Evolutionary conservation across 495 filamentous ascomycete genomes (phyloP).

Genomic region (Lophiotrema nucula): DNA sequence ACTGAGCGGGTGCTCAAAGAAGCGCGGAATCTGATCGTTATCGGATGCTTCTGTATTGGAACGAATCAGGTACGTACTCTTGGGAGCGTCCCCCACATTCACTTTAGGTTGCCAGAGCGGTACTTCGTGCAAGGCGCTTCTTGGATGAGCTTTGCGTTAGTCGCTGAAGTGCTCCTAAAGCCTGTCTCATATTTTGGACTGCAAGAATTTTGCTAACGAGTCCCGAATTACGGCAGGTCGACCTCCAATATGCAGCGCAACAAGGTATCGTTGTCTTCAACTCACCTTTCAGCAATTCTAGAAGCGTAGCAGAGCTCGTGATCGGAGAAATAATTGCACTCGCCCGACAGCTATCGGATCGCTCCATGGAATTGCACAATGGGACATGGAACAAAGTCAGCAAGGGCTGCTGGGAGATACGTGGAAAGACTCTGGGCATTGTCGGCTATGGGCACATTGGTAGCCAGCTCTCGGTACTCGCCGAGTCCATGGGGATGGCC

Average conservation of each 20-base stretch:
- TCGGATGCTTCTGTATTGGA: slow-evolving; percentile 98
- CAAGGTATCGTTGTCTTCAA: slow-evolving; percentile 98
- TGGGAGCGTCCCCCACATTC: too few species aligned
- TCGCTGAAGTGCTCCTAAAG: too few species aligned
- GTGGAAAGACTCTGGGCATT: slow-evolving; percentile 95
- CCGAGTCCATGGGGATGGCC: slow-evolving; percentile 95
- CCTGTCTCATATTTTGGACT: too few species aligned
- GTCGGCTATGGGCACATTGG: slow-evolving; percentile 98
- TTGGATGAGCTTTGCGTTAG: too few species aligned
- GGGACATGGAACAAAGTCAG: slow-evolving; percentile 99
- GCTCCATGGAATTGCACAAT: slow-evolving; percentile 88
- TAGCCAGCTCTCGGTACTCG: slow-evolving; percentile 91
- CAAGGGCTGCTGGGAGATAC: slow-evolving; percentile 93
- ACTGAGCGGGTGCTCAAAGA: slow-evolving; percentile 79
- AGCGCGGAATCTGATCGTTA: slow-evolving; percentile 90
- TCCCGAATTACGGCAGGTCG: too few species aligned
- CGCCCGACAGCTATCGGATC: slow-evolving; percentile 88
- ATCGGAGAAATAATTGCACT: slow-evolving; percentile 91
- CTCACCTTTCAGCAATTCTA: slow-evolving; percentile 96
- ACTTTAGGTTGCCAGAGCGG: too few species aligned
- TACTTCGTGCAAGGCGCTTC: too few species aligned
- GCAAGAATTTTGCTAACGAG: too few species aligned
- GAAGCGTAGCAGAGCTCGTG: slow-evolving; percentile 93
- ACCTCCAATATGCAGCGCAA: slow-evolving; percentile 84
- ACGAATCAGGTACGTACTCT: too few species aligned